Evolutionary conservation across 257 asterid species (phyloP).

Genomic region (Coffea eugenioides): DNA sequence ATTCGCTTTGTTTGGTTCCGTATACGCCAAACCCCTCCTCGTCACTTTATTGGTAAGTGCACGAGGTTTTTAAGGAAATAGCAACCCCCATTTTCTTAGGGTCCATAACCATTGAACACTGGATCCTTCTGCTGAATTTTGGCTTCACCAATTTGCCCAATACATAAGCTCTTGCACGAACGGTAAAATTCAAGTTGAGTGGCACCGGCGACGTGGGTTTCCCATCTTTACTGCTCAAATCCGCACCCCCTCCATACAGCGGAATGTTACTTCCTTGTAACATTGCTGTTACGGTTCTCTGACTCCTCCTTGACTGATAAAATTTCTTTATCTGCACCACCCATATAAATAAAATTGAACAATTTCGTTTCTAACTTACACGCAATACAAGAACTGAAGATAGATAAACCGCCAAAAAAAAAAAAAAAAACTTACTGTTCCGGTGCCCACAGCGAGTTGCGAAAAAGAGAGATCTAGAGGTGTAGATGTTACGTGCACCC

Average conservation of each 20-base stretch:
- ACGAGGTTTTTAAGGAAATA: constrained; percentile 46
- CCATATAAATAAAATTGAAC: not conserved
- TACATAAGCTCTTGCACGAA: constrained; percentile 76
- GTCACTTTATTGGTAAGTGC: constrained; percentile 42
- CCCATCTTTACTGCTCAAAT: constrained; percentile 52
- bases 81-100: constrained; percentile 67
- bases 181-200: constrained; percentile 44
- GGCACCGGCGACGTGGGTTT: constrained; percentile 61
- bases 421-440: constrained; percentile 45
- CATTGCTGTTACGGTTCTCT: constrained; percentile 44
- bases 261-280: constrained; percentile 59
- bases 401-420: not conserved
- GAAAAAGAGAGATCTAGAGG: constrained; percentile 68
- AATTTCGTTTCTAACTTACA: not conserved
- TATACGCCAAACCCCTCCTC: not conserved
- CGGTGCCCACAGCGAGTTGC: constrained; percentile 58
- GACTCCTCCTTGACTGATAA: constrained; percentile 76
- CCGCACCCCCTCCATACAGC: constrained; percentile 77
- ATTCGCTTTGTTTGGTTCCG: not conserved
- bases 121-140: constrained; percentile 53
- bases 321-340: constrained; percentile 56
- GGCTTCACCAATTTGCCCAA: constrained; percentile 83
- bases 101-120: constrained; percentile 53
- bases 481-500: constrained; percentile 75
- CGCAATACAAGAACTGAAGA: too few species aligned